Evolutionary conservation across 2,329 filamentous ascomycete species (phyloP), one percentile per base, ranked within the genome.

Genomic region (Apiospora rasikravindrae): DNA sequence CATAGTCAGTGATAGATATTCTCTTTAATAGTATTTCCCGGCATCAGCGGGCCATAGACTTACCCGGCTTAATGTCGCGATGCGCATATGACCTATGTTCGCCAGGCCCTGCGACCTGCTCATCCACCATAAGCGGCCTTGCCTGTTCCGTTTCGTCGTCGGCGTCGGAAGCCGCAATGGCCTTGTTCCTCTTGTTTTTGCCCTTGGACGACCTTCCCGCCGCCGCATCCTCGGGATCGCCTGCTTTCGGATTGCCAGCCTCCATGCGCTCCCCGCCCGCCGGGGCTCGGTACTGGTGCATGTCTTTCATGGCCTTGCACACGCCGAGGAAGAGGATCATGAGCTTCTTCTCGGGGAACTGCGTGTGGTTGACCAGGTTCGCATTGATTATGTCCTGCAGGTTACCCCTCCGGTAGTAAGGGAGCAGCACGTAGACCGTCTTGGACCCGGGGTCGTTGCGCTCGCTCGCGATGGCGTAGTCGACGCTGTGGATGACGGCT

Each of bases 311-410:
- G 61, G 94, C 96, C 78, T 91, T 91, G 82, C 96, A 98, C 2
- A 99, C 95, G 22, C 96, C 96, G 57, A 98, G 85, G 82, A 99
- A 98, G 73, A 99, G 83, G 72, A 92, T 87, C 95, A 98, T 96
- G 74, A 99, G 86, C 77, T 92, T 88, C 80, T 91, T 89, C 85
- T 98, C 96, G 0, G 96, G 95, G 78, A 99, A 98, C 69, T 88
- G 89, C 49, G 93, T 94, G 81, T 97, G 94, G 83, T 98, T 98
- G 82, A 99, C 96, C 71, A 98, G 86, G 83, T 99, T 99, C 75
- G 96, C 96, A 83, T 99, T 99, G 86, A 99, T 98, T 80, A 97
- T 93, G 84, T 99, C 96, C 84, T 99, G 96, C 49, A 99, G 88
- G 82, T 99, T 99, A 19, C 96, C 96, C 76, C 96, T 89, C 78